Evolutionary conservation across 345 rosid species (phyloP).

Genomic region (Hibiscus tridactylites): DNA sequence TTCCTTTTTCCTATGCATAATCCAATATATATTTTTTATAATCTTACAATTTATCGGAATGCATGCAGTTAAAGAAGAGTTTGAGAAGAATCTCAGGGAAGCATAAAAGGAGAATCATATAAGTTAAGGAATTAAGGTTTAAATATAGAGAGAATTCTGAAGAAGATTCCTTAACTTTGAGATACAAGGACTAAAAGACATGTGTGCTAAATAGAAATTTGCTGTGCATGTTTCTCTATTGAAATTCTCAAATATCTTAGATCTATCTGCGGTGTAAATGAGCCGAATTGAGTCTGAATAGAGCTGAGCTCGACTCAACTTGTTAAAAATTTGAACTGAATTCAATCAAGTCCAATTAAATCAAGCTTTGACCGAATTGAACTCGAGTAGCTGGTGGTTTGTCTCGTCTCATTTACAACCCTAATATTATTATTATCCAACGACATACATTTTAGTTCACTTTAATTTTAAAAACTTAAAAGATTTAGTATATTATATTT

Average conservation of each 20-base stretch:
- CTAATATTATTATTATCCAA: too few relatives aligned
- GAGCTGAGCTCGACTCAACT: too few relatives aligned
- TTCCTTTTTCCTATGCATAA: background rate
- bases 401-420: too few relatives aligned
- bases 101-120: conserved; percentile 38
- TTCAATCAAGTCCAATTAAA: too few relatives aligned
- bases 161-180: conserved; percentile 52
- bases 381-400: too few relatives aligned
- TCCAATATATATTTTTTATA: background rate
- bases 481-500: too few relatives aligned
- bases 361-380: too few relatives aligned
- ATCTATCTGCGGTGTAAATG: too few relatives aligned
- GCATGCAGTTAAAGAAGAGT: conserved; percentile 25
- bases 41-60: conserved; percentile 16
- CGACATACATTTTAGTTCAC: too few relatives aligned
- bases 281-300: too few relatives aligned
- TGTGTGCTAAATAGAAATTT: conserved; percentile 7
- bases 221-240: conserved; percentile 23
- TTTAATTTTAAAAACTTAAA: too few relatives aligned
- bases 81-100: conserved; percentile 45
- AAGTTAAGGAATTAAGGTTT: conserved; percentile 31
- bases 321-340: too few relatives aligned
- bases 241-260: conserved; percentile 29
- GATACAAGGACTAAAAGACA: conserved; percentile 63
- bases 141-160: conserved; percentile 30